These are phyloP conservation scores for Hibiscus syriacus DNA, from an alignment of 345 rosid species.

Conservation along the genomic window DNA sequence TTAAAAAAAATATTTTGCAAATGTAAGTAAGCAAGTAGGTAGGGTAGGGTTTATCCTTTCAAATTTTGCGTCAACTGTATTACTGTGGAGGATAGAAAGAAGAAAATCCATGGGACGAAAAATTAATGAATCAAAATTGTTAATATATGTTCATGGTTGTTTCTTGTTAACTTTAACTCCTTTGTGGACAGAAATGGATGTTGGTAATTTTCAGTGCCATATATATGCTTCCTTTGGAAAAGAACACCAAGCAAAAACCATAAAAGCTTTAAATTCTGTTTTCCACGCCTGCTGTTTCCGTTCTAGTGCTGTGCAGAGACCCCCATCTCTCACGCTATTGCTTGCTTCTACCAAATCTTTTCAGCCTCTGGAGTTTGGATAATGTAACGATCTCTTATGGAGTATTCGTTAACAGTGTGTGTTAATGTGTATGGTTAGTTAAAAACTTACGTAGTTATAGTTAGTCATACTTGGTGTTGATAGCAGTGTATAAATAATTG, in stretches of 20 bases:
- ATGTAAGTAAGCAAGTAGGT: not conserved
- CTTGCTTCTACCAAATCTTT: no score
- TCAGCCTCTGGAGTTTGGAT: no score
- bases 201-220: not conserved
- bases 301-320: no score
- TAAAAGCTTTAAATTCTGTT: conserved; percentile 14
- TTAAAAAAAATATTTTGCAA: not conserved
- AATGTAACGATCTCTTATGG: no score
- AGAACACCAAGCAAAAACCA: not conserved
- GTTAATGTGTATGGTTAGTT: no score
- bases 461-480: no score
- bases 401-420: no score
- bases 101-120: not conserved
- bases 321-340: no score
- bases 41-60: conserved; percentile 10
- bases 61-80: conserved; percentile 5
- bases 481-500: no score
- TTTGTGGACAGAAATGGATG: not conserved
- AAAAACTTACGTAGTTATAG: no score
- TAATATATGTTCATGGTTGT: not conserved
- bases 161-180: not conserved
- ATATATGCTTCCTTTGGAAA: not conserved
- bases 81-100: not conserved
- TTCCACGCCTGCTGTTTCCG: conserved; percentile 23
- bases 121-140: not conserved